Evolutionary conservation across 192 early-diverging fungal species (phyloP).

Genomic region (Coemansia sp.): DNA sequence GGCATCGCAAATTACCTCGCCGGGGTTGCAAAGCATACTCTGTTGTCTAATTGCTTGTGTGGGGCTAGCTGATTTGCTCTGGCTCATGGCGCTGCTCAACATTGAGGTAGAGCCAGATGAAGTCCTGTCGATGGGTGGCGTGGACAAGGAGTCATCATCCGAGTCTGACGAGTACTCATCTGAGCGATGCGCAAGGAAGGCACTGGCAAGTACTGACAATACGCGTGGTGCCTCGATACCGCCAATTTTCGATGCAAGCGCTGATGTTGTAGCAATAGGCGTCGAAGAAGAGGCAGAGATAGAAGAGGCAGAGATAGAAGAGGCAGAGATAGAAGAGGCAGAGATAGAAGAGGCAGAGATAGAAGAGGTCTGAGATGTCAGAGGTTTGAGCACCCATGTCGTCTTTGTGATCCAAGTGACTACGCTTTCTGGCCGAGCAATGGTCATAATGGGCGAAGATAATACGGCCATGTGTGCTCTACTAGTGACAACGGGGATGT

Average conservation of each 20-base stretch:
- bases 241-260: background rate
- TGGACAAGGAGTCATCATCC: background rate
- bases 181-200: background rate
- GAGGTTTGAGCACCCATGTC: background rate
- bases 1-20: constrained; percentile 30
- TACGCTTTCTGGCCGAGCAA: background rate
- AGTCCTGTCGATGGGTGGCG: background rate
- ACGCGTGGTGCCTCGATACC: background rate
- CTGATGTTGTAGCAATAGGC: background rate
- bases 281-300: background rate
- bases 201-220: background rate
- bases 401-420: background rate
- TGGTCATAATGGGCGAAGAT: background rate
- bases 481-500: background rate
- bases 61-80: background rate
- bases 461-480: background rate
- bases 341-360: background rate
- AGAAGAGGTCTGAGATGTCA: background rate
- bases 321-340: no score
- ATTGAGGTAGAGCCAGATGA: background rate
- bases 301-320: no score
- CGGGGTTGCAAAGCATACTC: constrained; percentile 25
- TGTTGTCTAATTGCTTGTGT: background rate
- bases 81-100: background rate
- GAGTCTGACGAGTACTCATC: background rate